Conservation (phyloP, 1,284 basidiomycete genomes). For the Taiwanofungus camphoratus region DNA sequence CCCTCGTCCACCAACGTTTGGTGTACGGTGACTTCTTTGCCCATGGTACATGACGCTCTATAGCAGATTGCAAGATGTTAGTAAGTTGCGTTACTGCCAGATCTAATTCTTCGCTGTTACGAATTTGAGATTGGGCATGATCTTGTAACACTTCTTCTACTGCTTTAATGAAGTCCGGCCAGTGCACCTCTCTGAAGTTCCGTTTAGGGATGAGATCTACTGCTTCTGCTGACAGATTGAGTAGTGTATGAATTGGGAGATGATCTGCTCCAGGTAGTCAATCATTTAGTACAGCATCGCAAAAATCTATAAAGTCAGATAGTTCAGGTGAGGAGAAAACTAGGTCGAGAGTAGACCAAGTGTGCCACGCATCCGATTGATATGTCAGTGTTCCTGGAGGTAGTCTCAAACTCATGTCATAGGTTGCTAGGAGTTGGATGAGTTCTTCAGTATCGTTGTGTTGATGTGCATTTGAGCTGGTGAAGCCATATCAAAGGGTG, state of each 20-base stretch:
- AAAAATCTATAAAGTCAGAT: not conserved
- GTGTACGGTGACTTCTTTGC: conserved; percentile 20
- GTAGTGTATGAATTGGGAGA: not conserved
- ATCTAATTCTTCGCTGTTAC: conserved; percentile 14
- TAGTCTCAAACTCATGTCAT: not conserved
- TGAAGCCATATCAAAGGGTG: not conserved
- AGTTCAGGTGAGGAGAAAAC: not conserved
- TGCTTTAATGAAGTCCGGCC: not conserved
- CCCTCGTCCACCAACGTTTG: conserved; percentile 24
- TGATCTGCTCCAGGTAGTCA: not conserved
- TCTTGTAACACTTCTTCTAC: too few species aligned
- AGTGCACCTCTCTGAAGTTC: not conserved
- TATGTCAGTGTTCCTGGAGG: not conserved
- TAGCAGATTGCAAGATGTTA: conserved; percentile 14
- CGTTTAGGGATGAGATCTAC: not conserved
- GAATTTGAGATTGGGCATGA: too few species aligned
- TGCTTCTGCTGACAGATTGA: not conserved
- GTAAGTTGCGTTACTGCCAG: conserved; percentile 10
- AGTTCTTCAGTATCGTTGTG: not conserved
- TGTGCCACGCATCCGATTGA: not conserved
- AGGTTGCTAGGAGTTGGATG: not conserved
- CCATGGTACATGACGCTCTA: conserved; percentile 20
- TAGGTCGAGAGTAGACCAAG: not conserved
- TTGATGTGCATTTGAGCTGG: not conserved
- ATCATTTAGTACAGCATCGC: not conserved